Evolutionary conservation across 306 rosid species (phyloP).

Genomic region (Castanea mollissima): DNA sequence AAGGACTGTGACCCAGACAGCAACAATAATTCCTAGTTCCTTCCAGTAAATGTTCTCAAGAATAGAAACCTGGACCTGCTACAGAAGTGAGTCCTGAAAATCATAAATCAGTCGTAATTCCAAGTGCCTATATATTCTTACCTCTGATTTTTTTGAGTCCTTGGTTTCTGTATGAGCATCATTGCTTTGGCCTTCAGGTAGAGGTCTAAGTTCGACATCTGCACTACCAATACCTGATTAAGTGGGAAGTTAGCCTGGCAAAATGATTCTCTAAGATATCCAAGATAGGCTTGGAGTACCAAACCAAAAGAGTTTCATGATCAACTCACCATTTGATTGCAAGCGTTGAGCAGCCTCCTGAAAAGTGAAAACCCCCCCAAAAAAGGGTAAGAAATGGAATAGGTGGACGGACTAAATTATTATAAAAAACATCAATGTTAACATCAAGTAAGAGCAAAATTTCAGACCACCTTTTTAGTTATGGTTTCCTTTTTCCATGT

Average conservation of each 20-base stretch:
- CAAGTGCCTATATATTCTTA: slow-evolving; percentile 1
- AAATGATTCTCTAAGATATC: not conserved
- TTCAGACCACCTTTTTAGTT: slow-evolving; percentile 52
- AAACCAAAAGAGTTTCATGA: not conserved
- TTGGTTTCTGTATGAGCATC: slow-evolving; percentile 1
- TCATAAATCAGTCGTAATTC: not conserved
- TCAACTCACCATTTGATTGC: slow-evolving; percentile 56
- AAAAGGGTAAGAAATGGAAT: slow-evolving; percentile 28
- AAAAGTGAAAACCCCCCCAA: slow-evolving; percentile 35
- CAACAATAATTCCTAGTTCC: slow-evolving; percentile 72
- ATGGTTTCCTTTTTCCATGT: slow-evolving; percentile 96
- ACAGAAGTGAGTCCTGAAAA: not conserved
- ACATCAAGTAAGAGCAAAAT: not conserved
- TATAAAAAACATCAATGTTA: not conserved
- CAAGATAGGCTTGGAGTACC: not conserved
- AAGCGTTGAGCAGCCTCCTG: slow-evolving; percentile 56
- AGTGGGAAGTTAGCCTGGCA: not conserved
- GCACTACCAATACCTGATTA: slow-evolving; percentile 50
- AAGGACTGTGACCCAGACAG: slow-evolving; percentile 86
- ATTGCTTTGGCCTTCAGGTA: slow-evolving; percentile 60
- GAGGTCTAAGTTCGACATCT: slow-evolving; percentile 58
- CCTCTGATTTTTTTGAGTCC: slow-evolving; percentile 35
- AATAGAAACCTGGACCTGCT: slow-evolving; percentile 62
- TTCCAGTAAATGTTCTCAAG: slow-evolving; percentile 76
- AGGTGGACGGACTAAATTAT: not conserved